These are phyloP conservation scores for Plasmodium sp. DNA, from an alignment of 169 alveolate genomes.

Conservation along the genomic window DNA sequence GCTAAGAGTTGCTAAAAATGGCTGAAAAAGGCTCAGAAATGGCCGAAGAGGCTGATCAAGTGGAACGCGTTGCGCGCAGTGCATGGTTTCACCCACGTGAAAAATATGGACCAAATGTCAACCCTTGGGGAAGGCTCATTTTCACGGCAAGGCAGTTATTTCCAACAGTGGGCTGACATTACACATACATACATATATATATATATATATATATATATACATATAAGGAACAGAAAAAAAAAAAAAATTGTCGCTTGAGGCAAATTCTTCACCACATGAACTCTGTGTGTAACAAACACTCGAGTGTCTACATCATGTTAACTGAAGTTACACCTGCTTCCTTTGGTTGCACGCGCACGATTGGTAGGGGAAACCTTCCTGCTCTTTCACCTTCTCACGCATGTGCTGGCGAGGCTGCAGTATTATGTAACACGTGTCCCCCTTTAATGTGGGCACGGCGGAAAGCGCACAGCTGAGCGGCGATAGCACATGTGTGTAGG, in stretches of 20 bases:
- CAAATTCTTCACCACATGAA: not conserved
- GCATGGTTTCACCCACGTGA: not conserved
- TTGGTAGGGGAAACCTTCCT: not conserved
- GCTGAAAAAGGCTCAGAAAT: not conserved
- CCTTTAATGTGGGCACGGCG: not conserved
- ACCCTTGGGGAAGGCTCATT: not conserved
- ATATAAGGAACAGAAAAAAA: not conserved
- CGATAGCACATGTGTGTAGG: not conserved
- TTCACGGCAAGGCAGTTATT: not conserved
- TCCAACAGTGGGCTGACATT: not conserved
- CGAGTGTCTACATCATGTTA: not conserved
- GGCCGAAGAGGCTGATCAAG: not conserved
- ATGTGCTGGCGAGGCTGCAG: not conserved
- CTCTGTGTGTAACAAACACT: not conserved
- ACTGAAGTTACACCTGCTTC: not conserved
- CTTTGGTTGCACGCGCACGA: not conserved
- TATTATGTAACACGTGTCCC: not conserved
- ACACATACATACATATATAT: not conserved
- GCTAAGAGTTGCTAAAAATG: not conserved
- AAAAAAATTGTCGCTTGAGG: not conserved
- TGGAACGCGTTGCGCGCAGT: not conserved
- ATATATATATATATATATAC: not conserved
- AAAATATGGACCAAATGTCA: not conserved
- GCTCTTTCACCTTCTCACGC: not conserved
- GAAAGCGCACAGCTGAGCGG: not conserved